Conservation (phyloP, 2,329 filamentous ascomycete species). For the Bipolaris bicolor region DNA sequence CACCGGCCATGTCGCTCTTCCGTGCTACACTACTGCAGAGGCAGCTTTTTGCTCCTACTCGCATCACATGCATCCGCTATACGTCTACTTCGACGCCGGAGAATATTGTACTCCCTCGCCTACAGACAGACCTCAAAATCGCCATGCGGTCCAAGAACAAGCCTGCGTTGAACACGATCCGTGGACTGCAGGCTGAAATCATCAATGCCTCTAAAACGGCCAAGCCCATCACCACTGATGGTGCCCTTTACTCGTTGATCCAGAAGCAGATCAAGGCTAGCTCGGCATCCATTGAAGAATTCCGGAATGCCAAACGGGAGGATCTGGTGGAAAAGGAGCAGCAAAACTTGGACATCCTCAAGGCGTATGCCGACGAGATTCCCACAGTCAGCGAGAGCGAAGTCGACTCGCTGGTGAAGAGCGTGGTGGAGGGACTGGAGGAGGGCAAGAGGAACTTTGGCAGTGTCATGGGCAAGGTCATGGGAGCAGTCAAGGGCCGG, state of each 20-base stretch:
- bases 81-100: slow-evolving; percentile 24
- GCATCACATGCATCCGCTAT: slow-evolving; percentile 30
- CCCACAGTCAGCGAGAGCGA: slow-evolving; percentile 65
- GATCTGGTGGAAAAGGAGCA: slow-evolving; percentile 76
- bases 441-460: slow-evolving; percentile 61
- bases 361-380: slow-evolving; percentile 68
- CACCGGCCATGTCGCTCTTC: slow-evolving; percentile 33
- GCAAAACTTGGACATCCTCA: slow-evolving; percentile 67
- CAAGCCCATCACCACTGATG: slow-evolving; percentile 72
- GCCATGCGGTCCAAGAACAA: slow-evolving; percentile 58
- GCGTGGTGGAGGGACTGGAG: slow-evolving; percentile 59
- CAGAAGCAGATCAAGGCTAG: slow-evolving; percentile 66
- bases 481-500: slow-evolving; percentile 65
- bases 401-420: slow-evolving; percentile 60
- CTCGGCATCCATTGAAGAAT: slow-evolving; percentile 67
- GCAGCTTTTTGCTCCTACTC: slow-evolving; percentile 20
- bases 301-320: slow-evolving; percentile 65
- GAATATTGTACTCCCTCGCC: slow-evolving; percentile 49
- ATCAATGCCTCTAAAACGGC: slow-evolving; percentile 78
- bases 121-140: slow-evolving; percentile 55
- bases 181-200: slow-evolving; percentile 70
- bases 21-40: slow-evolving; percentile 25
- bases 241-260: slow-evolving; percentile 71
- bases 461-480: slow-evolving; percentile 66
- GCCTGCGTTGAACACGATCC: slow-evolving; percentile 70